Conservation (phyloP, 352 stramenopile genomes). For the Globisporangium ultimum region DNA sequence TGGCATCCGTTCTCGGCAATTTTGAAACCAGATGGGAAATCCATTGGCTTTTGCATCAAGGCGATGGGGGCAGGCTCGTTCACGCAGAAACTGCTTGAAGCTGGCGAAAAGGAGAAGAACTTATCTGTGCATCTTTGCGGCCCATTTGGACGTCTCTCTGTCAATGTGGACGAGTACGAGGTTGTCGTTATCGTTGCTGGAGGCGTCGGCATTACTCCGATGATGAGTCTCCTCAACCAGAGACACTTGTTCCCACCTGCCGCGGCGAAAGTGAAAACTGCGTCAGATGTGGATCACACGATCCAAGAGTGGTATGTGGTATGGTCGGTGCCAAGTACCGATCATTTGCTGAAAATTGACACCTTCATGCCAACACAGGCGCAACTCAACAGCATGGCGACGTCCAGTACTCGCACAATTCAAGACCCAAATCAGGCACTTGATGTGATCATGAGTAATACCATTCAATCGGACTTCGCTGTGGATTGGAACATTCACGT, state of each 20-base stretch:
- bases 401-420: conserved; percentile 19
- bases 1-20: conserved; percentile 85
- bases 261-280: conserved; percentile 11
- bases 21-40: conserved; percentile 64
- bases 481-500: conserved; percentile 53
- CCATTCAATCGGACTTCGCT: not conserved
- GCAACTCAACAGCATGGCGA: conserved; percentile 20
- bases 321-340: conserved; percentile 56
- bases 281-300: conserved; percentile 14
- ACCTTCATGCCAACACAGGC: conserved; percentile 53
- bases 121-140: conserved; percentile 56
- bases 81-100: conserved; percentile 44
- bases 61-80: conserved; percentile 48
- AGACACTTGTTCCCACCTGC: conserved; percentile 18
- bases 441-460: not conserved
- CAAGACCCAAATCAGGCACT: conserved; percentile 51
- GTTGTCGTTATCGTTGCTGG: conserved; percentile 62
- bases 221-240: conserved; percentile 78
- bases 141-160: conserved; percentile 59
- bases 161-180: conserved; percentile 70
- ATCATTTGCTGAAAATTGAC: conserved; percentile 74
- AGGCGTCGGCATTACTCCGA: conserved; percentile 74
- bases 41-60: conserved; percentile 77
- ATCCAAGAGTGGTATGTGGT: conserved; percentile 45
- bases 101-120: conserved; percentile 37